These are phyloP conservation scores for Arachis hypogaea DNA, from an alignment of 306 rosid genomes.

Conservation along the genomic window DNA sequence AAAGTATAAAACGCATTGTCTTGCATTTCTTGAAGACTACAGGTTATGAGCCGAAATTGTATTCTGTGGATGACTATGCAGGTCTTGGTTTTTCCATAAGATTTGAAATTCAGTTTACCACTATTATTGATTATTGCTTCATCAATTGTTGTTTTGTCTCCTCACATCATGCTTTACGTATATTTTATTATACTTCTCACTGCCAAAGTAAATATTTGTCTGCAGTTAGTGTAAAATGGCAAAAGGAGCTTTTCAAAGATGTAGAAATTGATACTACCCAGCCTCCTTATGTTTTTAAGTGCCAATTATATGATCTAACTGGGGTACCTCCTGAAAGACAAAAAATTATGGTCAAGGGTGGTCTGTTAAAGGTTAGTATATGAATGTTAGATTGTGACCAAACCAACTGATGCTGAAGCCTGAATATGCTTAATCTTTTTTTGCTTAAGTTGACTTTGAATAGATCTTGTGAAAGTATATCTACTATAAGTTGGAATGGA, in stretches of 20 bases:
- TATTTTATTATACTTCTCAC: slow-evolving; percentile 1
- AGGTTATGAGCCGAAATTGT: not conserved
- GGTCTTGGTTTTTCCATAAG: slow-evolving; percentile 20
- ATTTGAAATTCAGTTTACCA: slow-evolving; percentile 20
- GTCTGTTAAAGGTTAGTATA: slow-evolving; percentile 77
- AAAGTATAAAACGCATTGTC: not conserved
- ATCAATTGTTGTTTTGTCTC: not conserved
- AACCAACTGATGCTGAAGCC: not conserved
- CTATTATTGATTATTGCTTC: slow-evolving; percentile 2
- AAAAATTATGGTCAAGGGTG: slow-evolving; percentile 99
- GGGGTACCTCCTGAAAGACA: slow-evolving; percentile 99
- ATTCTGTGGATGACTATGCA: slow-evolving; percentile 12
- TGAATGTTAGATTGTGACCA: slow-evolving; percentile 16
- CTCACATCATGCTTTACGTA: not conserved
- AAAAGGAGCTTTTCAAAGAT: slow-evolving; percentile 73
- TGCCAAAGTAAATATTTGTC: slow-evolving; percentile 20
- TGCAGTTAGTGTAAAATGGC: slow-evolving; percentile 93
- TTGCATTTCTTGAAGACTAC: not conserved
- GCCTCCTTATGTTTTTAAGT: slow-evolving; percentile 88
- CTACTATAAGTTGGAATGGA: not conserved
- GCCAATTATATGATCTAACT: slow-evolving; percentile 89
- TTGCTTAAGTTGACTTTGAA: slow-evolving; percentile 14
- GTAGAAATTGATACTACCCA: slow-evolving; percentile 91
- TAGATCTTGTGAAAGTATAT: not conserved
- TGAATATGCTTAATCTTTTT: slow-evolving; percentile 1